Evolutionary conservation across 148 eudicot genomes (phyloP).

Genomic region (Nyssa sinensis): DNA sequence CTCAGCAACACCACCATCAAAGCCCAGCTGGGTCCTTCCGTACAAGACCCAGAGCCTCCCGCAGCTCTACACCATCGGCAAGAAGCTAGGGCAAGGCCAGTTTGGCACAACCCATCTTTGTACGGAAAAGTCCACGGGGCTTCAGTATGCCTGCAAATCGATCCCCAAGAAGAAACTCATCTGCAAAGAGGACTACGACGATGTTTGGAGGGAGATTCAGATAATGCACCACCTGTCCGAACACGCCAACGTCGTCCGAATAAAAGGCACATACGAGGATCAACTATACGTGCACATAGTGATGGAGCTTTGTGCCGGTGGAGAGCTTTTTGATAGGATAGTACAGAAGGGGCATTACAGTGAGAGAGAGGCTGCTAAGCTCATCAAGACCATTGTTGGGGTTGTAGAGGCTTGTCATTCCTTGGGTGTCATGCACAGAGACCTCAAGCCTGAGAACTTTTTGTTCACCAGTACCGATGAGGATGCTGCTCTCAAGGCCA

Average conservation of each 20-base stretch:
- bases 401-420: slow-evolving; percentile 75
- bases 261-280: slow-evolving; percentile 66
- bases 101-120: slow-evolving; percentile 62
- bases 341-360: slow-evolving; percentile 62
- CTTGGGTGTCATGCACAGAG: slow-evolving; percentile 71
- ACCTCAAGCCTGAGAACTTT: slow-evolving; percentile 78
- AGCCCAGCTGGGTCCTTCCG: slow-evolving; percentile 45
- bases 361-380: slow-evolving; percentile 61
- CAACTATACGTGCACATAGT: slow-evolving; percentile 53
- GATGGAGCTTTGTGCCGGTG: slow-evolving; percentile 72
- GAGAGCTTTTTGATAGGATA: slow-evolving; percentile 73
- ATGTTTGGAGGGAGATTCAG: slow-evolving; percentile 70
- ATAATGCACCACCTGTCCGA: slow-evolving; percentile 68
- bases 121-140: slow-evolving; percentile 50
- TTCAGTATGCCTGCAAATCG: slow-evolving; percentile 58
- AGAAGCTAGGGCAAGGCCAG: slow-evolving; percentile 64
- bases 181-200: slow-evolving; percentile 61
- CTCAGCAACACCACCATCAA: slow-evolving; percentile 26
- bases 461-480: slow-evolving; percentile 46
- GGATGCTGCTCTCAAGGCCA: slow-evolving; percentile 59
- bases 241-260: slow-evolving; percentile 48
- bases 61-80: slow-evolving; percentile 44
- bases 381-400: slow-evolving; percentile 57
- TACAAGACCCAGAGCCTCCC: slow-evolving; percentile 34
- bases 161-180: slow-evolving; percentile 62